Conservation (phyloP, 1,284 basidiomycete species). For the Termitomyces sp. region DNA sequence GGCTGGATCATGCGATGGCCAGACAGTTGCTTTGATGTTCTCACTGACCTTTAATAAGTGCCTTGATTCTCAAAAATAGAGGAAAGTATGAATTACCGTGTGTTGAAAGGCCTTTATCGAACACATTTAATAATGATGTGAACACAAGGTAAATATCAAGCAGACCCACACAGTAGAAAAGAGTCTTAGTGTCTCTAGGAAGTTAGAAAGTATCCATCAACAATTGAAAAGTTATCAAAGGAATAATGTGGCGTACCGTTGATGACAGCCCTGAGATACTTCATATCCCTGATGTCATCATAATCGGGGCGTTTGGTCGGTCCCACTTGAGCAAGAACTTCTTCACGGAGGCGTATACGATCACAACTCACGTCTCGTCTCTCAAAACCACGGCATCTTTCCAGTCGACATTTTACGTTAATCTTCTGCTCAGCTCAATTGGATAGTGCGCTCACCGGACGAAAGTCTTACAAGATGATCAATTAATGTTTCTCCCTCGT, state of each 20-base stretch:
- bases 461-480: constrained; percentile 49
- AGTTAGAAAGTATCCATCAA: neutral
- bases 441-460: constrained; percentile 30
- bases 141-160: neutral
- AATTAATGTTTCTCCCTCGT: constrained; percentile 41
- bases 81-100: constrained; percentile 26
- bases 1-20: constrained; percentile 36
- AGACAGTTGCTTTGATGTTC: constrained; percentile 37
- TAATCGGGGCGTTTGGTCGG: constrained; percentile 40
- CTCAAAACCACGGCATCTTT: constrained; percentile 29
- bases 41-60: constrained; percentile 21
- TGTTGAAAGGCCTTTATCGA: constrained; percentile 40
- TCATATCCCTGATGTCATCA: constrained; percentile 53
- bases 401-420: constrained; percentile 3
- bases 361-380: constrained; percentile 27
- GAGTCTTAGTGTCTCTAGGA: constrained; percentile 50
- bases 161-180: constrained; percentile 51
- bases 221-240: neutral
- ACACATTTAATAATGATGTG: neutral
- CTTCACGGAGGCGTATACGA: constrained; percentile 41
- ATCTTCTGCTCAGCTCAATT: neutral
- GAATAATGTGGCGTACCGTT: constrained; percentile 36
- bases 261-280: constrained; percentile 54
- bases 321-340: constrained; percentile 50
- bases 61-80: neutral